These are phyloP conservation scores for Metschnikowia baotianmanensis DNA, from an alignment of 805 yeast genomes.

Conservation along the genomic window DNA sequence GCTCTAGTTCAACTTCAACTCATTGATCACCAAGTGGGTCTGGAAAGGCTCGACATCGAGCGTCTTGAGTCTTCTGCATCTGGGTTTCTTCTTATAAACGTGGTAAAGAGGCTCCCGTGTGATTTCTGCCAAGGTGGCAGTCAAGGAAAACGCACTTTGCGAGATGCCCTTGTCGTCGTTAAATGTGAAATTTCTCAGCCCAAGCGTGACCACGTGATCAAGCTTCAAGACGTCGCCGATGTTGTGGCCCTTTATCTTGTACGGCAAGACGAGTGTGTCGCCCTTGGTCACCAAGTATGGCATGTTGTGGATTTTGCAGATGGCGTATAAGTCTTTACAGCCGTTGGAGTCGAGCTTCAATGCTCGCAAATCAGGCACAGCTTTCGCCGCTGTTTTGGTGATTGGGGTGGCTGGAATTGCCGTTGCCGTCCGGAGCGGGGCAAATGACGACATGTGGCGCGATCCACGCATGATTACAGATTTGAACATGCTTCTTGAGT, in stretches of 20 bases:
- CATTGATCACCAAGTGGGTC: slow-evolving; percentile 75
- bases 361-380: slow-evolving; percentile 48
- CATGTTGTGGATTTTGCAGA: slow-evolving; percentile 75
- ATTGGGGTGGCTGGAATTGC: background rate
- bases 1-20: slow-evolving; percentile 54
- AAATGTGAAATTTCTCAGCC: slow-evolving; percentile 78
- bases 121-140: slow-evolving; percentile 82
- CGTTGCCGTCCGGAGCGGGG: slow-evolving; percentile 11
- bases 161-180: slow-evolving; percentile 36
- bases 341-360: slow-evolving; percentile 63
- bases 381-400: background rate
- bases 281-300: slow-evolving; percentile 91
- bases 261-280: slow-evolving; percentile 79
- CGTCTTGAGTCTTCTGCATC: slow-evolving; percentile 77
- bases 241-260: slow-evolving; percentile 66
- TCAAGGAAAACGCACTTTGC: slow-evolving; percentile 59
- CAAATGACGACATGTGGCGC: slow-evolving; percentile 12
- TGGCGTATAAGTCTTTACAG: slow-evolving; percentile 64
- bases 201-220: slow-evolving; percentile 75
- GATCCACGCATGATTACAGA: slow-evolving; percentile 8
- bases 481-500: slow-evolving; percentile 10
- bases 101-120: slow-evolving; percentile 73
- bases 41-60: slow-evolving; percentile 70
- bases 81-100: slow-evolving; percentile 56
- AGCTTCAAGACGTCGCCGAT: slow-evolving; percentile 82